A percentile compares a stretch with the other conserved stretches of the same genome.
Conservation (phyloP, 331 rosid species). For the Acacia pycnantha region DNA sequence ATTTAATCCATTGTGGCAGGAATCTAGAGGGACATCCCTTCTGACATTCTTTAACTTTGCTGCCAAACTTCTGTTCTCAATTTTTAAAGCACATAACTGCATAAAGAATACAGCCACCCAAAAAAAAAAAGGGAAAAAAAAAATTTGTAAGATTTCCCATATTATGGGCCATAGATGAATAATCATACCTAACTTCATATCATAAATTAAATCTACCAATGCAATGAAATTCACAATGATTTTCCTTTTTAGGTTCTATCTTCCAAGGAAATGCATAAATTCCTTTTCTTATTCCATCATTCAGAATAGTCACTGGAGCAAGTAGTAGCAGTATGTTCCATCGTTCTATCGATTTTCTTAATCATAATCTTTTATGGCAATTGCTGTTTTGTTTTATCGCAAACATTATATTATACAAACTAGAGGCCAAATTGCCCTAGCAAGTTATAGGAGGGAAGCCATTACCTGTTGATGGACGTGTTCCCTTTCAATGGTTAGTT, state of each 20-base stretch:
- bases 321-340: not conserved
- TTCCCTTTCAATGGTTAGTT: slow-evolving; percentile 71
- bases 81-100: slow-evolving; percentile 61
- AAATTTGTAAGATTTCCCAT: not conserved
- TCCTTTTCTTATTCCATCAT: slow-evolving; percentile 5
- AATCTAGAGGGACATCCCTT: slow-evolving; percentile 24
- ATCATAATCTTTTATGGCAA: not conserved
- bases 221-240: slow-evolving; percentile 1
- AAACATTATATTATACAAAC: not conserved
- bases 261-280: not conserved
- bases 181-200: not conserved
- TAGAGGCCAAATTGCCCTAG: not conserved
- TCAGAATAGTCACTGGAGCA: not conserved
- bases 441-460: slow-evolving; percentile 5
- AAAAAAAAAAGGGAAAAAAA: not conserved
- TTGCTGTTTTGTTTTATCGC: not conserved
- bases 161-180: not conserved
- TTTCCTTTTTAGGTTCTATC: not conserved
- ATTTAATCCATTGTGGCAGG: slow-evolving; percentile 35
- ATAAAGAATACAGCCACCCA: not conserved
- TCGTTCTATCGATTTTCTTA: not conserved
- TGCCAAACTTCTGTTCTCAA: slow-evolving; percentile 54
- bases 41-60: slow-evolving; percentile 41
- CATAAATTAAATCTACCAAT: not conserved
- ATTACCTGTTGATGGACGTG: slow-evolving; percentile 74